These are phyloP conservation scores for Helichrysum umbraculigerum DNA, from an alignment of 129 eudicot genomes.

Conservation along the genomic window DNA sequence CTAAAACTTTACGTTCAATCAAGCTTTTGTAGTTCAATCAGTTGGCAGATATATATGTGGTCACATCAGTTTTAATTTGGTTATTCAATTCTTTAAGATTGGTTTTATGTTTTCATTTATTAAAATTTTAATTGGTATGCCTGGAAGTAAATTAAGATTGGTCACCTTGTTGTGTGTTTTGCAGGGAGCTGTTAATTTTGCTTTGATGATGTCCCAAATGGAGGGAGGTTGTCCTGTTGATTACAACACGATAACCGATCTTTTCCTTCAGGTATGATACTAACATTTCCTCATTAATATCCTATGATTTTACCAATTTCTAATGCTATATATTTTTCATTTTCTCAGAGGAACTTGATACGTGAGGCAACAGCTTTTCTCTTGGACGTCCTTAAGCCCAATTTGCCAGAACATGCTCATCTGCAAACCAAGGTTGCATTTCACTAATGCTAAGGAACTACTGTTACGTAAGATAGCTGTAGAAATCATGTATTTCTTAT, in stretches of 20 bases:
- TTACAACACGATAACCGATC: constrained; percentile 89
- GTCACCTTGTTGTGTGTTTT: background rate
- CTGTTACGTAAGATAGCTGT: background rate
- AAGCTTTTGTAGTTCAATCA: background rate
- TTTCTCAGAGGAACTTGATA: constrained; percentile 70
- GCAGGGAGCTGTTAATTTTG: constrained; percentile 95
- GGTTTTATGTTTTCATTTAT: background rate
- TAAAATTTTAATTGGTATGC: background rate
- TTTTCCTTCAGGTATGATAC: constrained; percentile 74
- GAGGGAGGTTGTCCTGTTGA: constrained; percentile 97
- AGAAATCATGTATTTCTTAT: background rate
- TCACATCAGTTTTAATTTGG: background rate
- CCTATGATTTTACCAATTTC: constrained; percentile 9
- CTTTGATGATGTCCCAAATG: constrained; percentile 95
- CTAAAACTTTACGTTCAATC: background rate
- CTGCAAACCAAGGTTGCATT: constrained; percentile 72
- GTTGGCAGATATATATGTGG: constrained; percentile 1
- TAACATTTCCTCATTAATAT: background rate
- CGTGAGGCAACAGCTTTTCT: constrained; percentile 84
- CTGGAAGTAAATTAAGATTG: constrained; percentile 5
- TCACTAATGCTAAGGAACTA: background rate
- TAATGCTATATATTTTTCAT: background rate
- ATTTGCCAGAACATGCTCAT: constrained; percentile 75
- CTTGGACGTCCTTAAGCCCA: constrained; percentile 77
- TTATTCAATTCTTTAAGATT: background rate